Evolutionary conservation across 2,329 filamentous ascomycete species (phyloP), one percentile per base, ranked within the genome.

Genomic region (Dendryphion nanum): DNA sequence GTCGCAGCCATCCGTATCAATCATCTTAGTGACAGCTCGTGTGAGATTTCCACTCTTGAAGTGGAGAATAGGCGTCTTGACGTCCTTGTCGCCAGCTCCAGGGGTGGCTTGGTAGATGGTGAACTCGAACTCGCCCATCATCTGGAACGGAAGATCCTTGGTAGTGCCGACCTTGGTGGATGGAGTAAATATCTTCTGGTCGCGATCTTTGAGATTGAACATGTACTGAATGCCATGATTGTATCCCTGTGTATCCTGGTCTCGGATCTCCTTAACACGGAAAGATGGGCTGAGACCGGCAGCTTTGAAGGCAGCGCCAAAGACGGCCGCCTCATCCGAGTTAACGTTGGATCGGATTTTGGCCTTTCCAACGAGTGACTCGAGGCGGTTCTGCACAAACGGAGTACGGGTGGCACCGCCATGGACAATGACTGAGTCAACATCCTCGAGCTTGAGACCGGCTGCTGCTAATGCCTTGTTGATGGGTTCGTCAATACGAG

Each of bases 331-430:
- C 69, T 98, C 93, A 57, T 98, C 93, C 8, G 91, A 86, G 70
- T 98, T 98, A 61, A 98, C 93, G 55, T 94, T 98, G 59, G 84
- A 86, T 48, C 89, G 85, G 42, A 98, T 76, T 73, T 95, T 96
- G 35, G 85, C 81, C 6, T 82, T 68, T 24, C 87, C 86, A 35
- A 83, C 78, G 30, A 86, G 68, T 45, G 81, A 79, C 69, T 96
- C 89, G 13, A 98, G 80, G 55, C 85, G 78, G 68, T 84, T 91
- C 66, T 97, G 91, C 8, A 98, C 88, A 55, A 97, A 96, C 0
- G 93, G 93, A 6, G 91, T 97, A 44, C 93, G 82, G 31, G 89
- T 84, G 30, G 84, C 85, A 52, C 93, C 93, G 51, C 93, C 93
- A 58, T 96, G 89, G 28, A 98, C 81, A 61, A 98, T 95, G 45